Conservation (phyloP, 2,329 filamentous ascomycete species). For the Aurifilum marmelostoma region DNA sequence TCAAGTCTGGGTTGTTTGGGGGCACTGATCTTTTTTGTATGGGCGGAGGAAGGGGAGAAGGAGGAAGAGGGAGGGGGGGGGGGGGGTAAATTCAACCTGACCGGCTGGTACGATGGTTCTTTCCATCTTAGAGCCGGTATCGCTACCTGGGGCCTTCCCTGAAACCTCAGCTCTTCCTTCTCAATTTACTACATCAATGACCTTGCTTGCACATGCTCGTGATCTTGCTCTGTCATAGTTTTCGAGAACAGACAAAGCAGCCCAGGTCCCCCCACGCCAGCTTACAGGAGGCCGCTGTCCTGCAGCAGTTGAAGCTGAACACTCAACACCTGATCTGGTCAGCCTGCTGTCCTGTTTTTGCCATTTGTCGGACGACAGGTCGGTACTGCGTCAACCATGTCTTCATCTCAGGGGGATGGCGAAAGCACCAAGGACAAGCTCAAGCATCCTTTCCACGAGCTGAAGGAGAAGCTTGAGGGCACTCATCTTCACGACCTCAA, state of each 20-base stretch:
- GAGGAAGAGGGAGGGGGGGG: no score
- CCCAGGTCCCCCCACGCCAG: background rate
- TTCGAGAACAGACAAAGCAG: background rate
- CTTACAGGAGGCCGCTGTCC: background rate
- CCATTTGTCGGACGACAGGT: background rate
- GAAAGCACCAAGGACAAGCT: conserved; percentile 49
- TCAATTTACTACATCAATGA: background rate
- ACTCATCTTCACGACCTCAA: conserved; percentile 61
- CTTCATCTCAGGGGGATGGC: conserved; percentile 21
- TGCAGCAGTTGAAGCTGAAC: background rate
- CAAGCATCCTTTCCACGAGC: conserved; percentile 50
- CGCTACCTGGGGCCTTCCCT: background rate
- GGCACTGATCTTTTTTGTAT: no score
- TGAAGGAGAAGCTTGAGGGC: conserved; percentile 58
- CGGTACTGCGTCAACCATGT: conserved; percentile 16
- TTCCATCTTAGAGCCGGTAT: background rate
- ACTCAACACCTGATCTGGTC: background rate
- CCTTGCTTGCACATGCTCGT: background rate
- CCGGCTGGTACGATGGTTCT: background rate
- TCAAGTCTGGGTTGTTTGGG: background rate
- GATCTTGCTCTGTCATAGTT: background rate
- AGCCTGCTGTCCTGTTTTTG: background rate
- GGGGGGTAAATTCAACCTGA: background rate
- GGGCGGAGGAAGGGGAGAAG: no score
- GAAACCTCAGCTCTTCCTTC: background rate